A percentile compares a stretch with the other conserved stretches of the same genome.
Evolutionary conservation across 306 rosid genomes (phyloP).

Genomic region (Dalbergia oliveri): DNA sequence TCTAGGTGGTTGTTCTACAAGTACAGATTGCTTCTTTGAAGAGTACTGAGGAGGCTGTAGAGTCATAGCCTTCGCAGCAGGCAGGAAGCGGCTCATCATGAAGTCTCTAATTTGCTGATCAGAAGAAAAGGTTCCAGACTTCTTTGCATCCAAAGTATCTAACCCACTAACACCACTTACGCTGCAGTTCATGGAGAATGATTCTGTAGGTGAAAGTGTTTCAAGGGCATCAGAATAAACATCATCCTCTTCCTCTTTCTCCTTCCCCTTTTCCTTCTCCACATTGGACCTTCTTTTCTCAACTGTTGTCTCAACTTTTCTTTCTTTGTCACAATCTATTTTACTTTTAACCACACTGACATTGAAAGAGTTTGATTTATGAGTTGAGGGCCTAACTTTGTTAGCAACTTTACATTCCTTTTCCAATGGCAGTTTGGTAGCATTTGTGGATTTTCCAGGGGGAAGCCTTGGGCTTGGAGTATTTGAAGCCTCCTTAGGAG

Average conservation of each 20-base stretch:
- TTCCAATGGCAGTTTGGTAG: constrained; percentile 45
- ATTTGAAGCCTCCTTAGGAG: constrained; percentile 46
- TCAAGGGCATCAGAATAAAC: constrained; percentile 80
- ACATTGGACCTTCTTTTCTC: constrained; percentile 50
- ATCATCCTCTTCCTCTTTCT: constrained; percentile 54
- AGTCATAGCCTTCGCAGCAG: constrained; percentile 97
- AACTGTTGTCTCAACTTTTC: constrained; percentile 40
- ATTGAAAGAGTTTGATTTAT: constrained; percentile 49
- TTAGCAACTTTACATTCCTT: constrained; percentile 50
- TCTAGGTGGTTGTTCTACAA: constrained; percentile 69
- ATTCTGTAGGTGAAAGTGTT: constrained; percentile 61
- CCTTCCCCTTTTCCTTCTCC: constrained; percentile 34
- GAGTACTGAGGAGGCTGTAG: constrained; percentile 72
- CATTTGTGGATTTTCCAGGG: constrained; percentile 59
- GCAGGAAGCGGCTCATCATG: constrained; percentile 95
- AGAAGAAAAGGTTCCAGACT: constrained; percentile 59
- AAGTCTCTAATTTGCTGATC: constrained; percentile 85
- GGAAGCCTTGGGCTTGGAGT: constrained; percentile 78
- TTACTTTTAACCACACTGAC: constrained; percentile 40
- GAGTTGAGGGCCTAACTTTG: constrained; percentile 26
- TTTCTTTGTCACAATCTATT: constrained; percentile 48
- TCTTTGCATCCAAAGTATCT: constrained; percentile 53
- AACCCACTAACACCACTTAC: constrained; percentile 74
- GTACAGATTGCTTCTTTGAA: constrained; percentile 66
- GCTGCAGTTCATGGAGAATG: constrained; percentile 79